Evolutionary conservation across 192 early-diverging fungal species (phyloP), one percentile per base, ranked within the genome.

Genomic region (Martensiomyces pterosporus): DNA sequence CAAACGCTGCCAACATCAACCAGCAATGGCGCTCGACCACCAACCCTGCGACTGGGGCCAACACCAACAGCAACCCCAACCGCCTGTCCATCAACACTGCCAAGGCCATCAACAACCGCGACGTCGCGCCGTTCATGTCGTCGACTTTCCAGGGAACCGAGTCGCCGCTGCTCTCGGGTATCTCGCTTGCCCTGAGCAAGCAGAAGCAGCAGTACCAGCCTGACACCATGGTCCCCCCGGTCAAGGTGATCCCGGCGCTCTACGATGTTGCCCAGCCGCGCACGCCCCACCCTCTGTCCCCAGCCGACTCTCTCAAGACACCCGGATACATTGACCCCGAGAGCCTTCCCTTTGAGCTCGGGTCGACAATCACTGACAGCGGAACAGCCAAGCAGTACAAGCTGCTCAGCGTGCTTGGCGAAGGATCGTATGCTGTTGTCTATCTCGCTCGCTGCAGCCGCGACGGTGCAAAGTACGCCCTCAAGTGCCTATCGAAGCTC

Each of bases 341-440:
- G 7, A 62, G 59, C 39, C 55, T 75, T 26, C 76, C 76, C n/a
- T 78, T 74, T 40, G 52, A 55, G 39, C 61, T 78, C 34, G 71
- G 71, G n/a, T 56, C 61, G 16, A 55, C 40, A 39, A 60, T 78
- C 44, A 54, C 60, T 18, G 76, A 78, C 53, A 45, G 43, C 33
- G 62, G 49, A 9, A 61, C 64, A 1, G 65, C 63, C 51, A 56
- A 51, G 39, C 52, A 65, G 44, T 78, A 75, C 56, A 40, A 41
- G 45, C 63, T 78, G 36, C 57, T 70, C 32, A 60, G 64, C 47
- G 64, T 85, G 27, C 68, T 91, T 15, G 88, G 88, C 37, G 64
- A 79, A 36, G 88, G 88, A 29, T 84, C 85, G 10, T 89, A 89
- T 43, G 88, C 86, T 6, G 78, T 83, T 0, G 88, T 91, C 35